These are phyloP conservation scores for Zymoseptoria passerinii DNA, from an alignment of 2,329 filamentous ascomycete genomes.

Conservation along the genomic window DNA sequence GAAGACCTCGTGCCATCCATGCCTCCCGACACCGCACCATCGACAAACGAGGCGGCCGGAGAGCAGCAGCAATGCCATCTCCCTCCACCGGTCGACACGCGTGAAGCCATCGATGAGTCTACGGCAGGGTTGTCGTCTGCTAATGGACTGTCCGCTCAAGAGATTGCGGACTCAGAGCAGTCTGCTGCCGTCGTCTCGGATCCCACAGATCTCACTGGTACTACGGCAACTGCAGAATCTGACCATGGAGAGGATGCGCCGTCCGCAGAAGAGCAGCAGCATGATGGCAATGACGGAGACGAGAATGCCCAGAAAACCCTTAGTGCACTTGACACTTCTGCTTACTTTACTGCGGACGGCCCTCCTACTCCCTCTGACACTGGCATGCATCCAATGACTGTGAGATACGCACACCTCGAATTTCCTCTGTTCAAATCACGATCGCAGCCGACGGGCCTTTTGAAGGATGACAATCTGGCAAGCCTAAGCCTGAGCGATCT, in stretches of 20 bases:
- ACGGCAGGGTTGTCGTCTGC: not conserved
- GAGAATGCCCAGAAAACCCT: slow-evolving; percentile 7
- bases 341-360: slow-evolving; percentile 13
- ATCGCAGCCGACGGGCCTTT: slow-evolving; percentile 46
- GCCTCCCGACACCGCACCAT: not conserved
- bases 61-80: not conserved
- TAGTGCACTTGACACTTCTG: slow-evolving; percentile 8
- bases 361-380: slow-evolving; percentile 30
- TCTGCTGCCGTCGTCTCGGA: not conserved
- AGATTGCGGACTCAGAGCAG: not conserved
- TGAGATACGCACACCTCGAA: slow-evolving; percentile 48
- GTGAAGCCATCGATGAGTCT: not conserved
- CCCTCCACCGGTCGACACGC: not conserved
- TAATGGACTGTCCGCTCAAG: not conserved
- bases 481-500: slow-evolving; percentile 46
- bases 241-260: not conserved
- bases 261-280: not conserved
- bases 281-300: not conserved
- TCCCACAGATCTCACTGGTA: not conserved
- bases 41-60: not conserved
- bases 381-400: slow-evolving; percentile 41
- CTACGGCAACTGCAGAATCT: not conserved
- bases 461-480: slow-evolving; percentile 49
- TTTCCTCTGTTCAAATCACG: slow-evolving; percentile 52
- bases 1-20: not conserved